Base-by-base conservation (phyloP, 2,329 filamentous ascomycete genomes). In the Mariannaea sp. region DNA sequence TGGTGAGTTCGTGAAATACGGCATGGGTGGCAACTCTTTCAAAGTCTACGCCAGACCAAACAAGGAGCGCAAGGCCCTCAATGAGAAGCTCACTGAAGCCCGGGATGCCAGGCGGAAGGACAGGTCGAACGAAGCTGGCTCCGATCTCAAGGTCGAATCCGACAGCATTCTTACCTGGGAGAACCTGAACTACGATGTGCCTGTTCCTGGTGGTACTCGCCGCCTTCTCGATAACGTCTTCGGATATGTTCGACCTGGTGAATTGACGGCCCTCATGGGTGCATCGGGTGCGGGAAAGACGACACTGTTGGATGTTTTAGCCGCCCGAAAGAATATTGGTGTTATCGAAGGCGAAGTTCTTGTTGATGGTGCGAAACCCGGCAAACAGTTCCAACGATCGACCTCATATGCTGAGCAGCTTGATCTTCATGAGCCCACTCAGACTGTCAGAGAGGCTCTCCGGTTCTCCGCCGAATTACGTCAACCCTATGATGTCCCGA, bases 231-330 rank as follows among this genome's bases (percentile, higher is more conserved):
- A 79, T 66, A 73, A 77, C 33, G 74, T 84, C 1, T 81, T 75
- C 50, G 92, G 86, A 2, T 93, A 87, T 61, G 88, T 92, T 44
- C 85, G 87, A 57, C 89, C 89, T 2, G 89, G 90, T 29, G 83
- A 87, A 62, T 78, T 93, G 8, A 92, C 88, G 3, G 89, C 89
- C 2, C 76, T 94, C 2, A 92, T 94, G 88, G 90, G 90, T 32
- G 86, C 87, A 6, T 91, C 88, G 5, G 89, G 89, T n/a, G 91
- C 90, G 4, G 91, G 91, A 42, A 96, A 96, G 74, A 94, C 90
- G 0, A 95, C 91, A 0, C 76, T 95, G 1, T 76, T 96, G 3
- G 89, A 96, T 64, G 89, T 93, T 1, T 75, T 95, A 29, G 82
- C 82, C 0, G 70, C 77, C 1, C 75, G 83, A 30, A 85, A 84